Conservation (phyloP, 441 rosid species). For the Adansonia gregorii region DNA sequence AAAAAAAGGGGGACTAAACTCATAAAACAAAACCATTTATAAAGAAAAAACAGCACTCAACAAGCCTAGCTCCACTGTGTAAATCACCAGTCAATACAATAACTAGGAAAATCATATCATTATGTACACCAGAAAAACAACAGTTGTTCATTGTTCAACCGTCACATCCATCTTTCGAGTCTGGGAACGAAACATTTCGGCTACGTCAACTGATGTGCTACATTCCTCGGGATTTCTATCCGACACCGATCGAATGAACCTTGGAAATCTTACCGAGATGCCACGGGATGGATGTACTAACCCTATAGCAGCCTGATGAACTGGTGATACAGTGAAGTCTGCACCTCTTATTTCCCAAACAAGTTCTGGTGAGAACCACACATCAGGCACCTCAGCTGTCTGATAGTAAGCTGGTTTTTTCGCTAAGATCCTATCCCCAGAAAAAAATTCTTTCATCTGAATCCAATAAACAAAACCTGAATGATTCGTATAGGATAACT, state of each 20-base stretch:
- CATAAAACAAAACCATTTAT: no score
- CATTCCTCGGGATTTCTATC: constrained; percentile 79
- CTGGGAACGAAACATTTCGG: constrained; percentile 75
- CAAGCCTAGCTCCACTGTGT: neutral
- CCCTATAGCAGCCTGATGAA: constrained; percentile 76
- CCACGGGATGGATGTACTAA: constrained; percentile 82
- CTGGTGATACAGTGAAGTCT: constrained; percentile 80
- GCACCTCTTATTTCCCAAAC: constrained; percentile 92
- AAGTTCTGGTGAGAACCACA: constrained; percentile 75
- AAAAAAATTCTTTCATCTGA: constrained; percentile 84
- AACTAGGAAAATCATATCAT: neutral
- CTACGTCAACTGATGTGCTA: constrained; percentile 67
- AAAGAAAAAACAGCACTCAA: no score
- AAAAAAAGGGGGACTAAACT: no score
- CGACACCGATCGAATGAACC: constrained; percentile 47
- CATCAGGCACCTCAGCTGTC: constrained; percentile 74
- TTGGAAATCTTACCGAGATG: constrained; percentile 83
- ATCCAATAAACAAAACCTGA: neutral
- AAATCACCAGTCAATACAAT: neutral
- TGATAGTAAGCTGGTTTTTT: constrained; percentile 76
- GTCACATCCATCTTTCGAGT: constrained; percentile 68
- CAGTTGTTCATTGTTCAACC: constrained; percentile 10
- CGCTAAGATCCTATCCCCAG: constrained; percentile 60
- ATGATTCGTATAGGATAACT: neutral
- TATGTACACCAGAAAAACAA: constrained; percentile 9